Conservation (phyloP, 2,329 filamentous ascomycete genomes). For the Curvularia hawaiiensis region DNA sequence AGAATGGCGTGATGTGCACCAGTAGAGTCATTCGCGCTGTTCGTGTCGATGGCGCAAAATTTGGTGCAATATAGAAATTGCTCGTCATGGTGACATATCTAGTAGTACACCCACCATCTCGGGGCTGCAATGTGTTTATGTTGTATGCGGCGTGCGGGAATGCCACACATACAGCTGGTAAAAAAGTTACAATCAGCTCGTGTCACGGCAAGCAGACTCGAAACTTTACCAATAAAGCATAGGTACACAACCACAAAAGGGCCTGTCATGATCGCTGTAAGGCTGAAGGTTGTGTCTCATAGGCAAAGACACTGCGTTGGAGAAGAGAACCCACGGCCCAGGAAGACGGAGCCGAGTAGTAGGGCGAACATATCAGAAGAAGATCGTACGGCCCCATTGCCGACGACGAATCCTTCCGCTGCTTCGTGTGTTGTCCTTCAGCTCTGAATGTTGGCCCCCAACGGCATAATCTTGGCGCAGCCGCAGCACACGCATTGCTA, state of each 20-base stretch:
- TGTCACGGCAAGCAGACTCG: background rate
- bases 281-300: background rate
- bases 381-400: background rate
- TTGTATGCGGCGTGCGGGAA: background rate
- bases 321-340: background rate
- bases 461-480: background rate
- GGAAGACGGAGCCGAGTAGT: background rate
- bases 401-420: background rate
- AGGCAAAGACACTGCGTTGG: background rate
- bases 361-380: background rate
- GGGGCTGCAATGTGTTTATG: background rate
- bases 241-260: background rate
- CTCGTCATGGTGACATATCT: background rate
- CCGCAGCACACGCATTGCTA: background rate
- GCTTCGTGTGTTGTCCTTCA: background rate
- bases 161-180: background rate
- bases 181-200: background rate
- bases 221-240: background rate
- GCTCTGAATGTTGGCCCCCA: conserved; percentile 3
- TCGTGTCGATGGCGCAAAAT: background rate
- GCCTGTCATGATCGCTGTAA: background rate
- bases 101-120: background rate
- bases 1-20: background rate
- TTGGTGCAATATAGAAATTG: background rate
- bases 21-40: background rate